A percentile compares a stretch with the other conserved stretches of the same genome.
phyloP scores from a whole-genome alignment of 2,329 filamentous ascomycete genomes.

The Trichocomaceae sp. region DNA sequence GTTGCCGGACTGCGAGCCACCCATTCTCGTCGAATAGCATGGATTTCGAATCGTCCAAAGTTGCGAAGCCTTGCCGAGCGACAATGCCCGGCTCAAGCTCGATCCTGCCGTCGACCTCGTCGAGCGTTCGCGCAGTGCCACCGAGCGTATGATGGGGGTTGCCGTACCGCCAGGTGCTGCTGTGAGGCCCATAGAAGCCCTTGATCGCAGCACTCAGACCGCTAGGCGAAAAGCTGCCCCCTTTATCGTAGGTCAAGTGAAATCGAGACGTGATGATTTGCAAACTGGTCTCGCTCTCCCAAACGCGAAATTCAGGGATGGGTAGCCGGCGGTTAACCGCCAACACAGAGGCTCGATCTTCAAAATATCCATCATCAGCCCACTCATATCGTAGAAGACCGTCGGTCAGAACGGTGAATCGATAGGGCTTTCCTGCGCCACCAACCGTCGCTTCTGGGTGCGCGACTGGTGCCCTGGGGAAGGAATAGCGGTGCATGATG shows the following conservation, averaged over 20 bases:
- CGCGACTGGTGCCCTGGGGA: slow-evolving; percentile 1
- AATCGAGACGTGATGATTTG: slow-evolving; percentile 52
- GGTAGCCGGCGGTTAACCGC: slow-evolving; percentile 50
- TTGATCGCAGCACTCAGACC: slow-evolving; percentile 45
- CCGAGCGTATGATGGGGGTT: slow-evolving; percentile 37
- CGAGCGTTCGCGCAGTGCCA: slow-evolving; percentile 50
- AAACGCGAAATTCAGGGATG: slow-evolving; percentile 44
- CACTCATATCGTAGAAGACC: slow-evolving; percentile 56
- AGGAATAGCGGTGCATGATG: slow-evolving; percentile 8
- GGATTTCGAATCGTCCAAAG: slow-evolving; percentile 49
- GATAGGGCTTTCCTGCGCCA: slow-evolving; percentile 2
- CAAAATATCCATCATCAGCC: slow-evolving; percentile 54
- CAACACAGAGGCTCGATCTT: slow-evolving; percentile 57
- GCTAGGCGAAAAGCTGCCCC: slow-evolving; percentile 44
- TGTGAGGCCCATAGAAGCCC: slow-evolving; percentile 37
- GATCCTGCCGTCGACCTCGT: slow-evolving; percentile 47
- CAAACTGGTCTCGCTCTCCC: slow-evolving; percentile 42
- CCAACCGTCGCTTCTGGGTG: slow-evolving; percentile 4
- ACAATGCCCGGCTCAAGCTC: slow-evolving; percentile 47
- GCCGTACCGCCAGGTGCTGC: slow-evolving; percentile 49
- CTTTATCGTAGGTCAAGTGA: slow-evolving; percentile 54
- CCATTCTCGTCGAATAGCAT: slow-evolving; percentile 53
- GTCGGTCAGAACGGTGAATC: slow-evolving; percentile 44
- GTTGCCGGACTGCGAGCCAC: slow-evolving; percentile 44
- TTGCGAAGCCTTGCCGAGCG: slow-evolving; percentile 46